These are phyloP conservation scores for Septoria petroselini DNA, from an alignment of 2,329 filamentous ascomycete species.

Conservation along the genomic window DNA sequence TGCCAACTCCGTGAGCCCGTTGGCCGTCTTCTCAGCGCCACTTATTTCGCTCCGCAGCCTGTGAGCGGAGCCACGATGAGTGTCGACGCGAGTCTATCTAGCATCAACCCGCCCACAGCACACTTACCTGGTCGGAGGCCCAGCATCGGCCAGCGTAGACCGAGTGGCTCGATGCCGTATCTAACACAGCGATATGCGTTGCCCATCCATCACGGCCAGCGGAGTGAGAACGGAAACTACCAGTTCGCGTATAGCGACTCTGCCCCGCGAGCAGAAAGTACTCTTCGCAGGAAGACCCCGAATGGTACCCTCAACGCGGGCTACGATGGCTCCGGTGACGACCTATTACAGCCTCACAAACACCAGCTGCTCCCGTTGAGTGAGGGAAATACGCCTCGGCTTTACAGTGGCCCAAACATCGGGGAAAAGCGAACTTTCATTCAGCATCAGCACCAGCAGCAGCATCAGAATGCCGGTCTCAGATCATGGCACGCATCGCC, in stretches of 20 bases:
- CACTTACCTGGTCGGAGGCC: conserved; percentile 14
- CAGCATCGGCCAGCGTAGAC: conserved; percentile 12
- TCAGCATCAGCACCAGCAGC: conserved; percentile 35
- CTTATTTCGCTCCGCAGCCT: conserved; percentile 12
- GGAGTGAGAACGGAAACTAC: conserved; percentile 19
- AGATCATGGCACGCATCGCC: conserved; percentile 19
- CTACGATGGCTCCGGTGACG: conserved; percentile 69
- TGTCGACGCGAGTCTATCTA: conserved; percentile 29
- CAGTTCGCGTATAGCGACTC: conserved; percentile 30
- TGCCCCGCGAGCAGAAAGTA: conserved; percentile 59
- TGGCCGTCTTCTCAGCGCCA: conserved; percentile 22
- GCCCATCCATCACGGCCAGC: conserved; percentile 31
- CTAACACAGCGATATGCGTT: conserved; percentile 35
- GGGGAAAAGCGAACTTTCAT: conserved; percentile 33
- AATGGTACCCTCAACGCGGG: conserved; percentile 89
- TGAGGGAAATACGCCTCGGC: conserved; percentile 29
- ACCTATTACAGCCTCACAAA: conserved; percentile 55
- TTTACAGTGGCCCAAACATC: conserved; percentile 37
- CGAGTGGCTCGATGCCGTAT: conserved; percentile 30
- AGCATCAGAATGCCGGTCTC: conserved; percentile 22
- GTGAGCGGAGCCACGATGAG: conserved; percentile 30
- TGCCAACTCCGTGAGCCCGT: conserved; percentile 33
- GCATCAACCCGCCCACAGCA: conserved; percentile 19
- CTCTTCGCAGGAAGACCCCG: conserved; percentile 85
- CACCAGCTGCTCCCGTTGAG: conserved; percentile 72